Percentiles rank a stretch among this genome's conserved stretches.
Conservation (phyloP, 2,329 filamentous ascomycete species). For the Aspergillus sp. region DNA sequence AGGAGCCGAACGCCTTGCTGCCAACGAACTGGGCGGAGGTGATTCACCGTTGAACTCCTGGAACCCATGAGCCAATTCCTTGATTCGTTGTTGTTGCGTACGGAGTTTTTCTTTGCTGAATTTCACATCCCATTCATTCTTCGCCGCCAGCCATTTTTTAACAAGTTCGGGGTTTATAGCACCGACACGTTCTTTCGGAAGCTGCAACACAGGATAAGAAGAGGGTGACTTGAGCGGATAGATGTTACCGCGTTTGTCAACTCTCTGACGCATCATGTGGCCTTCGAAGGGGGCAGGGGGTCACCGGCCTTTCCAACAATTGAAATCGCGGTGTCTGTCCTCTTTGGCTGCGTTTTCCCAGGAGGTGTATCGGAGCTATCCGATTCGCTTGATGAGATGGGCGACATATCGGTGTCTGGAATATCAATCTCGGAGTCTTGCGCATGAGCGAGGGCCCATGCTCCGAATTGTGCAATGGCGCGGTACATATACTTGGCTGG, state of each 20-base stretch:
- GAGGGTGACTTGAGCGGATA: slow-evolving; percentile 61
- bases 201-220: slow-evolving; percentile 62
- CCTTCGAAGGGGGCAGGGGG: slow-evolving; percentile 72
- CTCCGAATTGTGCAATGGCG: slow-evolving; percentile 85
- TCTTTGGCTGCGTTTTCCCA: slow-evolving; percentile 4
- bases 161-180: slow-evolving; percentile 76
- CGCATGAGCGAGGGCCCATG: slow-evolving; percentile 80
- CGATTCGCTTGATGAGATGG: slow-evolving; percentile 58
- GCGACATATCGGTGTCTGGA: slow-evolving; percentile 70
- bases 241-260: slow-evolving; percentile 72
- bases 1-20: slow-evolving; percentile 54
- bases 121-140: slow-evolving; percentile 66
- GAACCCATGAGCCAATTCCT: slow-evolving; percentile 68
- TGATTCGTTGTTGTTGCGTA: slow-evolving; percentile 68
- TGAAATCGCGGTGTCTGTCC: slow-evolving; percentile 16
- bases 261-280: slow-evolving; percentile 88
- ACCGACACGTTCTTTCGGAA: slow-evolving; percentile 65
- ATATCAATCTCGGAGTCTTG: slow-evolving; percentile 79
- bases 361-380: slow-evolving; percentile 11
- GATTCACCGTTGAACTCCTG: slow-evolving; percentile 68
- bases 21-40: slow-evolving; percentile 80
- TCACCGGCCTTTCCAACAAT: slow-evolving; percentile 84
- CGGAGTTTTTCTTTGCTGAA: slow-evolving; percentile 66
- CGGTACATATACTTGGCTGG: slow-evolving; percentile 96
- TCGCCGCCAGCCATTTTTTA: slow-evolving; percentile 75